phyloP scores from a whole-genome alignment of 1,284 basidiomycete genomes.

The Trichosporon asahii region DNA sequence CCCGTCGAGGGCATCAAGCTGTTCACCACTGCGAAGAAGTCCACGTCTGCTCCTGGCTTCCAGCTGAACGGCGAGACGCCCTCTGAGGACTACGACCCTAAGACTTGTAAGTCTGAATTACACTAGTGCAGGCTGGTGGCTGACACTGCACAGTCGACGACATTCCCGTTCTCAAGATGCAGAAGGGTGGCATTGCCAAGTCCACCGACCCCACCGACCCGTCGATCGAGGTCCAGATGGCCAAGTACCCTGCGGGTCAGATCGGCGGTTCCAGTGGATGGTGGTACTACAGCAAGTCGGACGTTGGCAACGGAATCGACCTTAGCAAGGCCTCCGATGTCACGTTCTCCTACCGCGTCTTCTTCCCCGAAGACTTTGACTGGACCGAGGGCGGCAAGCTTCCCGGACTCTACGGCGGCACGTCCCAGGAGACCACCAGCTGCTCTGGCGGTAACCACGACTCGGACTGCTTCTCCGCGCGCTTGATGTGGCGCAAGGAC shows the following conservation, averaged over 20 bases:
- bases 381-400: constrained; percentile 53
- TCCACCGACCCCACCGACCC: constrained; percentile 42
- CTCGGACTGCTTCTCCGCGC: constrained; percentile 49
- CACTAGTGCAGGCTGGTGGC: neutral
- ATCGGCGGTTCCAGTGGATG: constrained; percentile 36
- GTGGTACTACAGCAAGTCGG: constrained; percentile 42
- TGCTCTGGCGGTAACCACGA: constrained; percentile 52
- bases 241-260: constrained; percentile 37
- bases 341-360: constrained; percentile 48
- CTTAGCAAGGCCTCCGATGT: constrained; percentile 41
- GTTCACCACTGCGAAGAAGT: neutral
- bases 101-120: constrained; percentile 6
- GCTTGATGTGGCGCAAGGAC: constrained; percentile 51
- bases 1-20: constrained; percentile 2
- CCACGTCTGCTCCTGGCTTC: neutral
- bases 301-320: constrained; percentile 29
- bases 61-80: neutral
- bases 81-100: constrained; percentile 2
- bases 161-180: constrained; percentile 6
- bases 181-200: constrained; percentile 4
- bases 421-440: constrained; percentile 19
- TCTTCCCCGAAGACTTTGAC: constrained; percentile 46
- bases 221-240: constrained; percentile 20
- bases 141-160: neutral
- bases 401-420: constrained; percentile 50